Evolutionary conservation across 202 grass and related monocot species (phyloP).

Genomic region (Carex sylvatica): DNA sequence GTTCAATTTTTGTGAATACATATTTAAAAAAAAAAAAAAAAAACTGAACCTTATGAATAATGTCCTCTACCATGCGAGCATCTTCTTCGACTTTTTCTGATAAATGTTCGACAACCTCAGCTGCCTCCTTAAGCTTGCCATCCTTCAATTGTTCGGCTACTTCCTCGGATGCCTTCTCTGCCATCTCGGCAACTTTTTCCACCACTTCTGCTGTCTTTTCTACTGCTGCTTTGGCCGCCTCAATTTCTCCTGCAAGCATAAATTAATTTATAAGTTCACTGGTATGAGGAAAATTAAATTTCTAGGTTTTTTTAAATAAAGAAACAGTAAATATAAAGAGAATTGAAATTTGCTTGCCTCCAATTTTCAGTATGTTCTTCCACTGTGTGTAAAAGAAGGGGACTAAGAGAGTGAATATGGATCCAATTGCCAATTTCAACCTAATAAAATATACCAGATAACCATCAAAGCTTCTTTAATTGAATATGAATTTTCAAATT

Average conservation of each 20-base stretch:
- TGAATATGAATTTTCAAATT: background rate
- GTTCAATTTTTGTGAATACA: background rate
- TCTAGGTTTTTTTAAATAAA: background rate
- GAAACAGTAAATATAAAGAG: background rate
- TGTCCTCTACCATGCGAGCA: constrained; percentile 49
- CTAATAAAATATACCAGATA: constrained; percentile 2
- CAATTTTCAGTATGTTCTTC: constrained; percentile 42
- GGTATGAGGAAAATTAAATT: background rate
- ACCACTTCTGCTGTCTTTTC: constrained; percentile 41
- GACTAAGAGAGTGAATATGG: constrained; percentile 21
- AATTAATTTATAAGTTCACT: background rate
- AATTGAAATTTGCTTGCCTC: constrained; percentile 28
- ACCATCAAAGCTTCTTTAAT: background rate
- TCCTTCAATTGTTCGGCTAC: constrained; percentile 34
- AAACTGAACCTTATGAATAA: constrained; percentile 54
- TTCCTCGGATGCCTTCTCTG: constrained; percentile 47
- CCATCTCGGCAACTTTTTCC: constrained; percentile 41
- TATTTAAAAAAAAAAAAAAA: background rate
- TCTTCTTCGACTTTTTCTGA: constrained; percentile 50
- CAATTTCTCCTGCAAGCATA: constrained; percentile 45
- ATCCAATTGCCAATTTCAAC: constrained; percentile 48
- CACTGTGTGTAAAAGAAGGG: constrained; percentile 60
- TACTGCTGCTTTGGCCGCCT: constrained; percentile 36
- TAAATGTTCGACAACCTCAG: constrained; percentile 35
- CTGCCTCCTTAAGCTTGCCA: constrained; percentile 38